These are phyloP conservation scores for Penicillium carneum DNA, from an alignment of 2,329 filamentous ascomycete species.

Conservation along the genomic window DNA sequence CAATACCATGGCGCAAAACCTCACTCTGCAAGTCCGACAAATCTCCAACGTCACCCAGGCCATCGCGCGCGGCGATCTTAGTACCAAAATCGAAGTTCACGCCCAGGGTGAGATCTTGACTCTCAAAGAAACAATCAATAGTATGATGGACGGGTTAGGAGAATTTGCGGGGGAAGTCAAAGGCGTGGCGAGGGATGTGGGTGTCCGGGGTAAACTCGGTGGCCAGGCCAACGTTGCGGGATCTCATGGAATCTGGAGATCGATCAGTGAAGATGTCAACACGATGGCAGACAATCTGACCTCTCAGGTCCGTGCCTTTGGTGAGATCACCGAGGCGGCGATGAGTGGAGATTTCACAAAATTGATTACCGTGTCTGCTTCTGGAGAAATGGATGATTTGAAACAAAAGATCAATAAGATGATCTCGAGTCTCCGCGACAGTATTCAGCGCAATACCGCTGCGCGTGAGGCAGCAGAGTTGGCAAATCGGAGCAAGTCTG, in stretches of 20 bases:
- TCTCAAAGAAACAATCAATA: constrained; percentile 92
- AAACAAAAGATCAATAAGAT: constrained; percentile 98
- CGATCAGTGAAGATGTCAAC: constrained; percentile 93
- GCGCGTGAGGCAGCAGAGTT: constrained; percentile 91
- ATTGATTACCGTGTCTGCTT: constrained; percentile 90
- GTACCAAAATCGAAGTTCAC: constrained; percentile 89
- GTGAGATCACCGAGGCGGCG: constrained; percentile 91
- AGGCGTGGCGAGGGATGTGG: constrained; percentile 89
- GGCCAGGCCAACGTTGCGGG: constrained; percentile 92
- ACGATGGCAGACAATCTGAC: constrained; percentile 86
- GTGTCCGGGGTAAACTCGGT: constrained; percentile 94
- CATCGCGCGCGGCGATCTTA: constrained; percentile 92
- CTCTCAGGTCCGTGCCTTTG: constrained; percentile 92
- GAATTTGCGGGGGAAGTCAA: constrained; percentile 95
- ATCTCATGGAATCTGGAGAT: constrained; percentile 90
- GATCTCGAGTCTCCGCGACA: constrained; percentile 90
- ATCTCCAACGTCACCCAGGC: constrained; percentile 91
- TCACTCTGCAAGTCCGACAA: constrained; percentile 73
- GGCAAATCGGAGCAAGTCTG: constrained; percentile 94
- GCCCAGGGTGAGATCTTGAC: constrained; percentile 91
- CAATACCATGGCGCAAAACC: constrained; percentile 68
- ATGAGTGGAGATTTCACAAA: constrained; percentile 95
- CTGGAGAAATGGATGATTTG: constrained; percentile 95
- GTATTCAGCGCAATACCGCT: constrained; percentile 91
- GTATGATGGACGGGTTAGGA: constrained; percentile 92